phyloP scores from a whole-genome alignment of 2,329 filamentous ascomycete species.

The Myriangium duriaei region DNA sequence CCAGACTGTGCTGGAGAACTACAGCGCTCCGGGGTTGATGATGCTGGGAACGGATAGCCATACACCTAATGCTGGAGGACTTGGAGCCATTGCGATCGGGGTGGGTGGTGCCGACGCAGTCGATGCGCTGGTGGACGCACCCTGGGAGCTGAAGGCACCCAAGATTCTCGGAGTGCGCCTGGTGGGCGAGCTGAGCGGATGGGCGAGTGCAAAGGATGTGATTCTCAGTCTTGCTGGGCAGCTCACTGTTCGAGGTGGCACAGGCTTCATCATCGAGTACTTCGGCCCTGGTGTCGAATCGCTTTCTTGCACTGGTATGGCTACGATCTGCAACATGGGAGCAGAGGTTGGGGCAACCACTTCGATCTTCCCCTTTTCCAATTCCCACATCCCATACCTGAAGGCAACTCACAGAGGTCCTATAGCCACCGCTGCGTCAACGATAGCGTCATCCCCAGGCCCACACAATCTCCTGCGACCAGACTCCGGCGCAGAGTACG shows the following conservation, averaged over 20 bases:
- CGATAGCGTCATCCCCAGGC: constrained; percentile 44
- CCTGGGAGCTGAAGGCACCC: constrained; percentile 96
- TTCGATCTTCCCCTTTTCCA: constrained; percentile 85
- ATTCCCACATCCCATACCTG: constrained; percentile 74
- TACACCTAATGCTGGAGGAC: constrained; percentile 94
- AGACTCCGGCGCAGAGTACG: constrained; percentile 82
- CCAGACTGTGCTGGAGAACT: constrained; percentile 96
- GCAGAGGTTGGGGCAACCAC: constrained; percentile 88
- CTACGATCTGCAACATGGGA: constrained; percentile 87
- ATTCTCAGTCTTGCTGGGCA: constrained; percentile 82
- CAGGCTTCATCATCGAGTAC: constrained; percentile 90
- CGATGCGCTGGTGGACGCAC: constrained; percentile 93
- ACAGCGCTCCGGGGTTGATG: constrained; percentile 92
- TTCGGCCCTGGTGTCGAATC: constrained; percentile 81
- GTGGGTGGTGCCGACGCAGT: constrained; percentile 97
- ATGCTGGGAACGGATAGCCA: constrained; percentile 98
- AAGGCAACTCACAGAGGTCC: constrained; percentile 65
- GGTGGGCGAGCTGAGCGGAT: constrained; percentile 77
- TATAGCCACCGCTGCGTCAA: constrained; percentile 55
- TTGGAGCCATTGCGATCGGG: constrained; percentile 89
- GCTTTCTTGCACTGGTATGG: constrained; percentile 85
- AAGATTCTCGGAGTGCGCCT: constrained; percentile 95
- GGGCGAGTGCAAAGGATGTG: constrained; percentile 90
- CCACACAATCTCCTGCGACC: constrained; percentile 58
- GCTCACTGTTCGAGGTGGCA: constrained; percentile 80